These are phyloP conservation scores for Aureobasidium subglaciale DNA, from an alignment of 2,329 filamentous ascomycete species.

Conservation along the genomic window DNA sequence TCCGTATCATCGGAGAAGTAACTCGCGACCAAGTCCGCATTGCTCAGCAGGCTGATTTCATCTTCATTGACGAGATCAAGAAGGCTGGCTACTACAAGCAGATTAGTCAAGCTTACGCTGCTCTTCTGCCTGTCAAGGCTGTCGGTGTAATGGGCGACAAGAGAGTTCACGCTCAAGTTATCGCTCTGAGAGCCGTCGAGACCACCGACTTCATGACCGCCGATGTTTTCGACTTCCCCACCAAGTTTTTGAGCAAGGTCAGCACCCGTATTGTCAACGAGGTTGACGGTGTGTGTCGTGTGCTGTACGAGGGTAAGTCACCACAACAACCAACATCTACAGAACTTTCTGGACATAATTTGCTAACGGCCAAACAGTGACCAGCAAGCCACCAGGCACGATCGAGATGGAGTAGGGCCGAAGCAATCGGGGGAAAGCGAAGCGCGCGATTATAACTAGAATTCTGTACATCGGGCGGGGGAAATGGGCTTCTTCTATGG, in stretches of 20 bases:
- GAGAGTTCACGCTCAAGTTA: slow-evolving; percentile 57
- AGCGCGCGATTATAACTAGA: slow-evolving; percentile 8
- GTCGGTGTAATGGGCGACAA: slow-evolving; percentile 66
- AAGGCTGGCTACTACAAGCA: slow-evolving; percentile 66
- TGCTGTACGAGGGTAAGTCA: slow-evolving; percentile 59
- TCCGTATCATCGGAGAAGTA: slow-evolving; percentile 77
- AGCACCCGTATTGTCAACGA: slow-evolving; percentile 66
- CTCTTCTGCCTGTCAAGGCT: slow-evolving; percentile 57
- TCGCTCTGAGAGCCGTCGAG: slow-evolving; percentile 55
- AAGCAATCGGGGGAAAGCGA: slow-evolving; percentile 9
- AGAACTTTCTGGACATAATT: not conserved
- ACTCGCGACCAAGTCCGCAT: slow-evolving; percentile 73
- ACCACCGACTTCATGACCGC: slow-evolving; percentile 70
- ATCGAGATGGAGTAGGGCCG: slow-evolving; percentile 62
- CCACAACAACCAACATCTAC: slow-evolving; percentile 16
- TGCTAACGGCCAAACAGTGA: slow-evolving; percentile 35
- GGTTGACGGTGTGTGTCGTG: slow-evolving; percentile 63
- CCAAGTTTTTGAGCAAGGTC: slow-evolving; percentile 58
- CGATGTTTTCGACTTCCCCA: slow-evolving; percentile 59
- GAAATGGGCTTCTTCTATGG: not conserved
- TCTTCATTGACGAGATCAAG: slow-evolving; percentile 70
- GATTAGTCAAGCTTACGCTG: slow-evolving; percentile 64
- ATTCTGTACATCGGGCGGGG: slow-evolving; percentile 1
- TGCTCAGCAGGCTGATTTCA: slow-evolving; percentile 66
- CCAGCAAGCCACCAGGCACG: slow-evolving; percentile 62